Percentiles rank a stretch among this genome's conserved stretches.
phyloP scores from a whole-genome alignment of 495 filamentous ascomycete species.

The Penicillium pancosmium region DNA sequence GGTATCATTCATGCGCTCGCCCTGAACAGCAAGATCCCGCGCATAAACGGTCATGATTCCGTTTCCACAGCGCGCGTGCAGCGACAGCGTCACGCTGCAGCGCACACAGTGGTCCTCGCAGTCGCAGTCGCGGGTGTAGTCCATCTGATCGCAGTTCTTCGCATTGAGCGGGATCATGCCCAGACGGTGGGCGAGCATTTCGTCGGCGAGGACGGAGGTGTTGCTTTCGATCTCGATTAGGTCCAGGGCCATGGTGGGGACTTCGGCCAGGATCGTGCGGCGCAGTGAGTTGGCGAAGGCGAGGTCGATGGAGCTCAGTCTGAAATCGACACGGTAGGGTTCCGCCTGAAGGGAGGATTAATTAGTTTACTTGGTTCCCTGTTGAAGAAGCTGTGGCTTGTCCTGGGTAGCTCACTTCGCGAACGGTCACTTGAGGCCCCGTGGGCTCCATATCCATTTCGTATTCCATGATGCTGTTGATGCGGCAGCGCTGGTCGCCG shows the following conservation, averaged over 20 bases:
- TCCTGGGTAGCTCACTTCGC: conserved; percentile 53
- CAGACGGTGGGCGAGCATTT: conserved; percentile 91
- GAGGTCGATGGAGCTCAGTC: conserved; percentile 77
- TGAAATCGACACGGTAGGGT: conserved; percentile 74
- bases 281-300: conserved; percentile 94
- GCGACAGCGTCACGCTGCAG: conserved; percentile 79
- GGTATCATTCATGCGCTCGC: conserved; percentile 64
- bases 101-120: conserved; percentile 91
- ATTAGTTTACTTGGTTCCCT: not conserved
- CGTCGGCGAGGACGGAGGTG: conserved; percentile 92
- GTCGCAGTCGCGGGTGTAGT: conserved; percentile 93
- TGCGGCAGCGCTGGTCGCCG: conserved; percentile 32
- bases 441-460: conserved; percentile 68
- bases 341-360: conserved; percentile 56
- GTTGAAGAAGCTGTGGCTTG: not conserved
- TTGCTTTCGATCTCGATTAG: conserved; percentile 91
- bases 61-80: conserved; percentile 80
- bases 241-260: conserved; percentile 94
- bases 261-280: conserved; percentile 88
- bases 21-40: conserved; percentile 72
- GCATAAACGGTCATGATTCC: conserved; percentile 91
- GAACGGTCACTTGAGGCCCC: conserved; percentile 71
- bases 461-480: conserved; percentile 60
- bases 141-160: conserved; percentile 76
- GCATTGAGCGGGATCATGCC: conserved; percentile 89